Evolutionary conservation across 768 basidiomycete genomes (phyloP), one percentile per base, ranked within the genome.

Genomic region (Podaxis rugospora): DNA sequence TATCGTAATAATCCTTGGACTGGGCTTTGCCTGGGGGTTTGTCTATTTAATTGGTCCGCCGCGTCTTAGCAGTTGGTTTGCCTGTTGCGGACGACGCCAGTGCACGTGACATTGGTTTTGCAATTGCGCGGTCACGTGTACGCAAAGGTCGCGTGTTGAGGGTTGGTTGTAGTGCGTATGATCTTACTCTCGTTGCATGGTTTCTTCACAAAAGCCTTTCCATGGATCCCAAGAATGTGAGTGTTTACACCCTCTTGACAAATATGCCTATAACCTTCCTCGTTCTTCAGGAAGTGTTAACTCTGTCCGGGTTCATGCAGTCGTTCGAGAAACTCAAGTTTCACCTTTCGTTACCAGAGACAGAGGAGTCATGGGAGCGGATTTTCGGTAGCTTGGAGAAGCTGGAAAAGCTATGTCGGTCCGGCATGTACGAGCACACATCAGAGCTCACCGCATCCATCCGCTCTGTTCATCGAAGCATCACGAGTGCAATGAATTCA

Each of bases 361-460:
- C 88, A 2, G 92, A 93, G 69, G 90, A 93, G 28, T 84, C 84
- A 13, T 93, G 92, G 92, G 89, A 92, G 59, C 76, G 71, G 16
- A 89, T 93, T 51, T 71, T 80, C 2, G 76, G 80, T 37, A 78
- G 78, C 3, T 67, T 91, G 53, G 58, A 67, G 21, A 69, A 75
- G 13, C 70, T 92, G 21, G 77, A 77, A 1, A 69, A 72, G 4
- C 69, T 88, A 4, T 83, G 79, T 63, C 77, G 79, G 37, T 78
- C 82, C 55, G 83, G 82, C 23, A 85, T 77, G 16, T 79, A 77
- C 65, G 80, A 84, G 36, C 76, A 84, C 11, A 60, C 70, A 16
- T 60, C 75, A 3, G 83, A 86, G 47, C 72, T 90, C 47, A 75
- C 84, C 21, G 64, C 76, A 14, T 72, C 73, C 16, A 71, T 92